A percentile compares a stretch with the other conserved stretches of the same genome.
Conservation (phyloP, 2,329 filamentous ascomycete genomes). For the Lecanosticta acicola region DNA sequence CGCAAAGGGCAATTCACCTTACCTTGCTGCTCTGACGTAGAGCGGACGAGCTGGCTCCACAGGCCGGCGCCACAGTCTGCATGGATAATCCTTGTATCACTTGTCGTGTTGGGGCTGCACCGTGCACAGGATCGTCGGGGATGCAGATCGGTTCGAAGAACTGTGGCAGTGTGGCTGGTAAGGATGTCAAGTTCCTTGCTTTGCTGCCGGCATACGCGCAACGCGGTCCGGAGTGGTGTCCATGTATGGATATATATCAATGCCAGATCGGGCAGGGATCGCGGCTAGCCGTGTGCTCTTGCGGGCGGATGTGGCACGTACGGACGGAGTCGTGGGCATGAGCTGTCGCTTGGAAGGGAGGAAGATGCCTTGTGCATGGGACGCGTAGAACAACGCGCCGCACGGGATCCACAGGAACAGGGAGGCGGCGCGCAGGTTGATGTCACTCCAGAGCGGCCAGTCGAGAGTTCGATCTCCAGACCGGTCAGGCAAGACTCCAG, state of each 20-base stretch:
- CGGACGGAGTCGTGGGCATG: no score
- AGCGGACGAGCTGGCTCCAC: neutral
- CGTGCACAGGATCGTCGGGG: neutral
- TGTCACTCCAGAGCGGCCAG: no score
- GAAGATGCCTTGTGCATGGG: neutral
- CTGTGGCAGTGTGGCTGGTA: neutral
- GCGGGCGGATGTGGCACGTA: no score
- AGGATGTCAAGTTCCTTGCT: neutral
- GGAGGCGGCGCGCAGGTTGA: neutral
- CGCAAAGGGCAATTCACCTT: neutral
- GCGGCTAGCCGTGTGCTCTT: no score
- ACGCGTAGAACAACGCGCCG: neutral
- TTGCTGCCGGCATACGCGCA: neutral
- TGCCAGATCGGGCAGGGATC: no score
- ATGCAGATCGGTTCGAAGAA: neutral
- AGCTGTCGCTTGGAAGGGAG: neutral
- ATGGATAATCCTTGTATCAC: neutral
- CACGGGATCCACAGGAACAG: neutral
- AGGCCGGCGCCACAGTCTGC: neutral
- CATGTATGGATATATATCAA: no score
- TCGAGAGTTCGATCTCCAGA: no score
- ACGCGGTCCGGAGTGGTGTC: no score
- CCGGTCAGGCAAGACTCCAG: no score
- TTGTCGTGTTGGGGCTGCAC: no score
- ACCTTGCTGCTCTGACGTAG: neutral